Evolutionary conservation across 257 asterid genomes (phyloP), one percentile per base, ranked within the genome.

Genomic region (Capsicum rhomboideum): DNA sequence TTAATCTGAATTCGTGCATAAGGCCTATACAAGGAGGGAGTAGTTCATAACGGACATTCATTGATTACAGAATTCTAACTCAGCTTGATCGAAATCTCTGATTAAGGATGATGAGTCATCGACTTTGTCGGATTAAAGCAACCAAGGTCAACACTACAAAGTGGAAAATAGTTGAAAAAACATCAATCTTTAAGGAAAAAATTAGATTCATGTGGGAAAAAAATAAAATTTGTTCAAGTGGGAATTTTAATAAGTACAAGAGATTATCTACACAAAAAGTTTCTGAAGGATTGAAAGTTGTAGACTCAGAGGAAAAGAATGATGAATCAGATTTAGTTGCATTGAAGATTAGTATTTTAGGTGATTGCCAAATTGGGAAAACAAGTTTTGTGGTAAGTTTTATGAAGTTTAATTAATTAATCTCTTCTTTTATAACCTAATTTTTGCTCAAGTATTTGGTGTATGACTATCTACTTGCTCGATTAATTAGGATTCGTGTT

Each of bases 331-430:
- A 95, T 90, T 91, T 93, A 28, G 98, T 95, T 81, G 75, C 93
- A 75, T 91, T 94, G 90, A 95, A 95, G 94, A 94, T 95, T 86
- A 90, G 96, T 53, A 46, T 94, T 20, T 88, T 95, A 85, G 98
- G 99, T 34, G 99, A 95, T 91, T 93, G 93, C 87, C 92, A 90
- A 91, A 95, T 90, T 87, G 99, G 98, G 10, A 95, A 95, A 86
- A 95, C 99, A 26, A 92, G 92, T 85, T 95, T 94, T 84, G 89
- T 91, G 94, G 99, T 95, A 63, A 85, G 86, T 28, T 21, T 52
- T n/a, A 3, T 34, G 1, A 37, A 34, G 18, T 23, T 55, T 53
- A 61, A 11, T 61, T 61, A 61, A 4, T 31, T 67, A 52, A 53
- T 53, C n/a, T 68, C 8, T 18, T 34, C 8, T 9, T 67, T 4